A percentile compares a stretch with the other conserved stretches of the same genome.
Evolutionary conservation across 495 filamentous ascomycete species (phyloP).

Genomic region (Tuber magnatum): DNA sequence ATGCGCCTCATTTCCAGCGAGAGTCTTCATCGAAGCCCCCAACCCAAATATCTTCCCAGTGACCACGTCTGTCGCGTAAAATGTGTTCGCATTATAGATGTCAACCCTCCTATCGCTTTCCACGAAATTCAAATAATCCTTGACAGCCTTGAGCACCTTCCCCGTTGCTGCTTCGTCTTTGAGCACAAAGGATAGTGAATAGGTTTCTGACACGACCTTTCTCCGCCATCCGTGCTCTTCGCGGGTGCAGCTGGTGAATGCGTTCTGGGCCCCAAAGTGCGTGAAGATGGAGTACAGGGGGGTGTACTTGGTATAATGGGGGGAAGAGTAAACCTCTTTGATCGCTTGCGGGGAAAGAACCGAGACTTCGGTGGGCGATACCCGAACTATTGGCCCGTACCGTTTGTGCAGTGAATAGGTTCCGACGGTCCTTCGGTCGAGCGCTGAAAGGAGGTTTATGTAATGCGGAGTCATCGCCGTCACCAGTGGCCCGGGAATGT

Average conservation of each 20-base stretch:
- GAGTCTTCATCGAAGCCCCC: slow-evolving; percentile 9
- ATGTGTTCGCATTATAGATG: slow-evolving; percentile 15
- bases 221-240: slow-evolving; percentile 19
- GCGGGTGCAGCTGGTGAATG: slow-evolving; percentile 11
- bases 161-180: slow-evolving; percentile 15
- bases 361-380: slow-evolving; percentile 19
- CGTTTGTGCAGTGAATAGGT: slow-evolving; percentile 8
- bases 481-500: neutral
- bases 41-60: slow-evolving; percentile 16
- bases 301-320: slow-evolving; percentile 11
- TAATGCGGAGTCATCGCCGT: slow-evolving; percentile 12
- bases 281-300: slow-evolving; percentile 13
- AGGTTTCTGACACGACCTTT: slow-evolving; percentile 12
- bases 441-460: slow-evolving; percentile 8
- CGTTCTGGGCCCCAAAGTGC: slow-evolving; percentile 17
- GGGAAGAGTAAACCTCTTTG: slow-evolving; percentile 20
- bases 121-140: slow-evolving; percentile 13
- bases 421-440: neutral
- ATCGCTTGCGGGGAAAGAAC: slow-evolving; percentile 10
- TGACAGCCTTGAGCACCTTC: slow-evolving; percentile 6
- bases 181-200: slow-evolving; percentile 17
- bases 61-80: slow-evolving; percentile 20
- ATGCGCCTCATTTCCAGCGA: slow-evolving; percentile 9
- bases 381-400: slow-evolving; percentile 11
- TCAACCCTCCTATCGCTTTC: slow-evolving; percentile 12